Evolutionary conservation across 176 grass and related monocot genomes (phyloP), one percentile per base, ranked within the genome.

Genomic region (Puccinellia tenuiflora): DNA sequence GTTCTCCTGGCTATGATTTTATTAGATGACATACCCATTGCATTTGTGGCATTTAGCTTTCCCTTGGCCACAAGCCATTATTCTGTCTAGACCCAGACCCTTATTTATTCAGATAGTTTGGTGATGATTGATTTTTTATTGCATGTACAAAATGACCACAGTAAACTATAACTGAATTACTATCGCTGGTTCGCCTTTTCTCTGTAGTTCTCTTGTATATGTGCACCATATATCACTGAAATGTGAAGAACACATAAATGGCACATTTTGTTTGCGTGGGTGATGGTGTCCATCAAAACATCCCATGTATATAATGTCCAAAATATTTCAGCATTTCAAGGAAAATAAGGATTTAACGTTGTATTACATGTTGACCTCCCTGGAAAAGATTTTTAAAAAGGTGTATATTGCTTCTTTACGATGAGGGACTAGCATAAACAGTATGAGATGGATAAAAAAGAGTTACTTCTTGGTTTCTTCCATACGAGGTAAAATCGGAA

Each of bases 111-210:
- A 51, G 57, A 37, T 31, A 74, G 28, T 79, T 60, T 74, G 13
- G 7, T 31, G 12, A 7, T 45, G 64, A 26, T 47, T 73, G 73
- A 45, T 25, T n/a, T 47, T 75, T 66, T 17, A 56, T 56, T 83
- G 65, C 56, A 79, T 79, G 82, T 78, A 15, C 11, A 83, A 47
- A 86, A 40, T 40, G 79, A 79, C 22, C 28, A 68, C 18, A 60
- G 20, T 39, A 52, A 81, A 69, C 4, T 84, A 57, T 85, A 62
- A 25, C 0, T 77, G 39, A 76, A 29, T 61, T 68, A 39, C 65
- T 45, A 53, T 34, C 7, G 29, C 48, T 13, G 9, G 22, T 56
- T 77, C 84, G 67, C 20, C 24, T 0, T 39, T 57, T 47, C 20
- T 9, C 77, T 31, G 47, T 80, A 75, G 20, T 9, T 21, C 31